A percentile compares a stretch with the other conserved stretches of the same genome.
These are phyloP conservation scores for Fusarium sp. DNA, from an alignment of 2,329 filamentous ascomycete genomes.

Conservation along the genomic window DNA sequence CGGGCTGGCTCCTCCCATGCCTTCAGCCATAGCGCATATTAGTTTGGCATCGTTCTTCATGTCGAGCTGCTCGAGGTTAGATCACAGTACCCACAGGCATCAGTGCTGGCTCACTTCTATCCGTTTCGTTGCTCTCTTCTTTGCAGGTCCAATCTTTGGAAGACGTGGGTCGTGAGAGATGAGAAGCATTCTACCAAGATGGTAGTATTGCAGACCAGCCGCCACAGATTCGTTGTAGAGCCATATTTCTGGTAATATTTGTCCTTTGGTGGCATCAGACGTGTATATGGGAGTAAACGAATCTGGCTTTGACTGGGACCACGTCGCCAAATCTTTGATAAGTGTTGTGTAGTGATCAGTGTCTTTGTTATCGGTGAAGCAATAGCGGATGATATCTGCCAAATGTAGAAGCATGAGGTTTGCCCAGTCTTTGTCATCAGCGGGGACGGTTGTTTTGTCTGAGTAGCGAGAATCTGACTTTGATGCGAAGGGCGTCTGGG, in stretches of 20 bases:
- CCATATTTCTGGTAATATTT: slow-evolving; percentile 41
- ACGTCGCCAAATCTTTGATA: slow-evolving; percentile 31
- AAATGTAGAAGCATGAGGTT: slow-evolving; percentile 41
- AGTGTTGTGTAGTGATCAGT: slow-evolving; percentile 33
- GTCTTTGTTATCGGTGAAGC: slow-evolving; percentile 37
- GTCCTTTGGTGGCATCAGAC: neutral
- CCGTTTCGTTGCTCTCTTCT: slow-evolving; percentile 16
- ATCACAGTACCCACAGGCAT: neutral
- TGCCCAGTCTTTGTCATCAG: slow-evolving; percentile 34
- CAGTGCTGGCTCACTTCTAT: slow-evolving; percentile 20
- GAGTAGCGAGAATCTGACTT: neutral
- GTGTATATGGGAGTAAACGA: slow-evolving; percentile 42
- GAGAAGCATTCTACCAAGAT: slow-evolving; percentile 44
- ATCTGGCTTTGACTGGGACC: slow-evolving; percentile 40
- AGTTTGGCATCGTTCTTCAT: slow-evolving; percentile 40
- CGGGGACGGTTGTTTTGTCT: neutral
- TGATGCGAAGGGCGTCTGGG: slow-evolving; percentile 23
- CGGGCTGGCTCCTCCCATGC: slow-evolving; percentile 33
- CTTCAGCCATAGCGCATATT: slow-evolving; percentile 44
- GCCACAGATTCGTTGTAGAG: slow-evolving; percentile 41
- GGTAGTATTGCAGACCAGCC: slow-evolving; percentile 44
- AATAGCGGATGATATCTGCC: slow-evolving; percentile 40
- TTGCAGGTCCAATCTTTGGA: slow-evolving; percentile 37
- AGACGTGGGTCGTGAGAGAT: slow-evolving; percentile 41
- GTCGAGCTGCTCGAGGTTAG: slow-evolving; percentile 16